A percentile compares a stretch with the other conserved stretches of the same genome.
These are phyloP conservation scores for Tillandsia fasciculata DNA, from an alignment of 176 grass and related monocot genomes.

Conservation along the genomic window DNA sequence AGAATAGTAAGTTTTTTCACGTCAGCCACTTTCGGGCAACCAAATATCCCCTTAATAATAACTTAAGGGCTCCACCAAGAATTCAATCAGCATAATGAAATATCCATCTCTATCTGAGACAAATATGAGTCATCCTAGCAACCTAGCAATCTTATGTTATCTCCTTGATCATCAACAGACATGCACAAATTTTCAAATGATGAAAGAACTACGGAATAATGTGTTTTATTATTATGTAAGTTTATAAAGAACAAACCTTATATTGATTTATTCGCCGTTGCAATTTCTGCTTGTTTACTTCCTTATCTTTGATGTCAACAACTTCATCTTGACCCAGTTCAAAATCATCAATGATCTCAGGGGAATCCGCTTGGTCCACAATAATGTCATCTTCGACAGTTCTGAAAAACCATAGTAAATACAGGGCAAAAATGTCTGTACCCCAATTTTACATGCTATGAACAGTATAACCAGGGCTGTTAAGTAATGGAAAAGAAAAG, in stretches of 20 bases:
- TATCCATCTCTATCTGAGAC: too few relatives aligned
- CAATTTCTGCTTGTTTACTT: constrained; percentile 83
- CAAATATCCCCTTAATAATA: too few relatives aligned
- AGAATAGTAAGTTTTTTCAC: too few relatives aligned
- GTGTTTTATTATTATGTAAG: not conserved
- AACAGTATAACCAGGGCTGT: not conserved
- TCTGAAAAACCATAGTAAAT: constrained; percentile 37
- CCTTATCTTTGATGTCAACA: constrained; percentile 82
- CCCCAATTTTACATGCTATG: constrained; percentile 8
- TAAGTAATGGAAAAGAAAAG: not conserved
- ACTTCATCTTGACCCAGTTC: constrained; percentile 71
- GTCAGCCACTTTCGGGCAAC: too few relatives aligned
- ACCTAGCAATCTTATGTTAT: not conserved
- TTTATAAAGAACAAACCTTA: constrained; percentile 37
- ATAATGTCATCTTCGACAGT: constrained; percentile 89
- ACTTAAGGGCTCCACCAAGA: too few relatives aligned
- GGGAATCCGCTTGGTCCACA: constrained; percentile 72
- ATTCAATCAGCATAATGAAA: too few relatives aligned
- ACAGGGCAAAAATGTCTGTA: constrained; percentile 7
- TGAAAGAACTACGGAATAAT: constrained; percentile 15
- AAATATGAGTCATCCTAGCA: too few relatives aligned
- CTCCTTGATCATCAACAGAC: not conserved
- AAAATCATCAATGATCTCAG: constrained; percentile 78
- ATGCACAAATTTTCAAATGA: not conserved
- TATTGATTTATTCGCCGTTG: constrained; percentile 61